Evolutionary conservation across 2,329 filamentous ascomycete species (phyloP).

Genomic region (Elsinoe necatrix): DNA sequence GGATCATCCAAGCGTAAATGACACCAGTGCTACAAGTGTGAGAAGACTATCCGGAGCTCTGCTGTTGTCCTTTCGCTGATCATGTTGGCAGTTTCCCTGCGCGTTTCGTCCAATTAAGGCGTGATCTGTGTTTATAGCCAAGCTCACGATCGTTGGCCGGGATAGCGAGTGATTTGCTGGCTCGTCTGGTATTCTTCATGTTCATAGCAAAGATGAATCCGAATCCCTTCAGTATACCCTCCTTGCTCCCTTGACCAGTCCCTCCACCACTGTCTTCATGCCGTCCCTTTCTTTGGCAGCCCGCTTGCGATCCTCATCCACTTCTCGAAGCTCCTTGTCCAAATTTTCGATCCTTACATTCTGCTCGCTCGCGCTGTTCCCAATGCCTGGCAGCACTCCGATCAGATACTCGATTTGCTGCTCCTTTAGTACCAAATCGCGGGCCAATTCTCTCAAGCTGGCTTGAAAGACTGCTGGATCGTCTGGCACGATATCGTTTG

Average conservation of each 20-base stretch:
- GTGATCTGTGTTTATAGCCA: too few species aligned
- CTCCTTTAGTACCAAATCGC: conserved; percentile 69
- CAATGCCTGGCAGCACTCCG: conserved; percentile 64
- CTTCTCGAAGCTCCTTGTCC: conserved; percentile 35
- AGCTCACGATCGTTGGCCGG: too few species aligned
- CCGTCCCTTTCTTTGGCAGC: conserved; percentile 36
- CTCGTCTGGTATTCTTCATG: too few species aligned
- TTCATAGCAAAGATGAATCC: background rate
- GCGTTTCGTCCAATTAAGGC: too few species aligned
- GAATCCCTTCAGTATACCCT: conserved; percentile 22
- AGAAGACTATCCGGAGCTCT: background rate
- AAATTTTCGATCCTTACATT: conserved; percentile 47
- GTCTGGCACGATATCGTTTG: conserved; percentile 47
- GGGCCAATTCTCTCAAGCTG: conserved; percentile 63
- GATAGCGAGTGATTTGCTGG: too few species aligned
- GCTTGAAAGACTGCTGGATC: conserved; percentile 56
- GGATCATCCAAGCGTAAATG: conserved; percentile 1
- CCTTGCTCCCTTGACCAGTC: conserved; percentile 37
- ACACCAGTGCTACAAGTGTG: background rate
- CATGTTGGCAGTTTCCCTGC: too few species aligned
- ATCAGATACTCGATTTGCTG: conserved; percentile 76
- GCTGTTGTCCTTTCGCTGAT: background rate
- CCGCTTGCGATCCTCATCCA: conserved; percentile 34
- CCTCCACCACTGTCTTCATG: conserved; percentile 39
- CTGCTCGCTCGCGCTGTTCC: conserved; percentile 71